Base-by-base conservation (phyloP, 805 yeast genomes). In the Suhomyces tanzawaensis region DNA sequence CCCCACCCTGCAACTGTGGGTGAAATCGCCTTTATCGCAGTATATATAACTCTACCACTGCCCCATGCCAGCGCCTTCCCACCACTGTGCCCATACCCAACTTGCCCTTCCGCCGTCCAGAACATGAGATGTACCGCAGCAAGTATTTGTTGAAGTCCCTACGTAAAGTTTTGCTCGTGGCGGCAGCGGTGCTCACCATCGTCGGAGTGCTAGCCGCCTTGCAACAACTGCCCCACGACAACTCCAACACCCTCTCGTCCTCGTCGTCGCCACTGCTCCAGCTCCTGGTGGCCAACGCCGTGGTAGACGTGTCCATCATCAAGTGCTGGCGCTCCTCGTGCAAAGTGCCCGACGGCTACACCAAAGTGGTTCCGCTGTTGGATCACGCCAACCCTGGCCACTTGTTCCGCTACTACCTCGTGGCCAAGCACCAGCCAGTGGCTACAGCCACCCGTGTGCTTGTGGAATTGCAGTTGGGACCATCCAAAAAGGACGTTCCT, bases 311-410 rank as follows among this genome's bases (percentile, higher is more conserved):
- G 5, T 29, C 37, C 22, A 36, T 42, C 38, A 25, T 46, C 34
- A 41, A 37, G 29, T 42, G 46, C 26, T 31, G 40, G 32, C 17
- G 41, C 29, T 21, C 26, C 3, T 33, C 13, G 17, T 40, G 47
- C 37, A 28, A 25, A 11, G 41, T 27, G 2, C 45, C 49, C 15
- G 32, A 17, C 4, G 49, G 49, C 15, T 46, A 37, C 35, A 16
- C 34, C 27, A 38, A 42, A 23, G 23, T 46, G 13, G 30, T 14
- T 28, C 49, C 49, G 1, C 42, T 46, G 4, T 33, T 46, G 29
- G 41, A 39, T 30, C 40, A 29, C 21, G 25, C 22, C n/a, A 12
- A 22, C 11, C 18, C 39, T 1, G 26, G 25, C 30, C 8, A 22
- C 9, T 27, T 37, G 19, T 33, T 29, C 31, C 32, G 17, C 29